Percentiles rank a stretch among this genome's conserved stretches.
These are phyloP conservation scores for Haplosporangium gracile DNA, from an alignment of 192 early-diverging fungal species.

Conservation along the genomic window DNA sequence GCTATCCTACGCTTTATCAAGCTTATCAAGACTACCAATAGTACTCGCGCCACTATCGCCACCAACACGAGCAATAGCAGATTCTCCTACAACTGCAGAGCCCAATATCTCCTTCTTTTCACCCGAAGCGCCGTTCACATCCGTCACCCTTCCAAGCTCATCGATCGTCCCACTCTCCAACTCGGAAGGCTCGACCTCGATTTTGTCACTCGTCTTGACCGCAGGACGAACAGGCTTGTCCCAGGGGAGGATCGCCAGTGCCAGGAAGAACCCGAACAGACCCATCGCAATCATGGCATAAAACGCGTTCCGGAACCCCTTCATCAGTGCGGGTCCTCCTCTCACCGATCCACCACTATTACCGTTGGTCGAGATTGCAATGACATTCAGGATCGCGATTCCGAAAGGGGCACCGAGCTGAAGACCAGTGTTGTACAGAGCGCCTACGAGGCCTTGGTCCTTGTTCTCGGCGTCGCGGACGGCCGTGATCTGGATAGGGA, in stretches of 20 bases:
- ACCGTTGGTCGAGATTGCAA: conserved; percentile 45
- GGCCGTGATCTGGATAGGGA: conserved; percentile 50
- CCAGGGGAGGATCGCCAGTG: conserved; percentile 17
- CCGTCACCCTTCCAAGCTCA: neutral
- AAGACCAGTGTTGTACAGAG: conserved; percentile 52
- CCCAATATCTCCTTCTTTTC: neutral
- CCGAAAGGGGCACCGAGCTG: conserved; percentile 57
- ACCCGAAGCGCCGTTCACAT: neutral
- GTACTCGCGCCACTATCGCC: neutral
- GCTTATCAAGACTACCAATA: neutral
- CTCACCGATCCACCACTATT: neutral
- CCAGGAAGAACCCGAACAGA: conserved; percentile 19
- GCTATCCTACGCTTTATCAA: neutral
- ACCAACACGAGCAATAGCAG: neutral
- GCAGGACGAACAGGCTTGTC: conserved; percentile 20
- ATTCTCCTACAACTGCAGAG: neutral
- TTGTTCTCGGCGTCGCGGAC: conserved; percentile 41
- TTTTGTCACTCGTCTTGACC: neutral
- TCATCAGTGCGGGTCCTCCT: conserved; percentile 39
- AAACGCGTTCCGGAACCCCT: conserved; percentile 44
- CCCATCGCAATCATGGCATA: conserved; percentile 41
- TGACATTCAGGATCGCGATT: conserved; percentile 45
- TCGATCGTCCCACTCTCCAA: neutral
- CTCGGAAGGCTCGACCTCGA: neutral
- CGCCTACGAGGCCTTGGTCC: conserved; percentile 52